Conservation (phyloP, 805 yeast genomes). For the Starmerella sirachaensis region DNA sequence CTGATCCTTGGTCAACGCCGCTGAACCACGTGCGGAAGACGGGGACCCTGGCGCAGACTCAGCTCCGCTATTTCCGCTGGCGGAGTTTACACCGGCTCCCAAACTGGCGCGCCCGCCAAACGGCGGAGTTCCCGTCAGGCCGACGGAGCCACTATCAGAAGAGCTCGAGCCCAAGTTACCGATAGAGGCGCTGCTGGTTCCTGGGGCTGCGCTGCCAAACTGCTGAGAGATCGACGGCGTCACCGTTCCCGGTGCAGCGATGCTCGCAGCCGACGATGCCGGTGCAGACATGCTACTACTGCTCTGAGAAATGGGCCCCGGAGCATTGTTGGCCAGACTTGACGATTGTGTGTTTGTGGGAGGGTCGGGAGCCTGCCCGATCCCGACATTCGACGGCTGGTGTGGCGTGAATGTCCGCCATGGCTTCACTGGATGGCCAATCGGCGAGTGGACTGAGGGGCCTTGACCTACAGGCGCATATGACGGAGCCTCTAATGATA, state of each 20-base stretch:
- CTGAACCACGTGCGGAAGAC: background rate
- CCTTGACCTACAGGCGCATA: slow-evolving; percentile 1
- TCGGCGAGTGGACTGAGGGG: slow-evolving; percentile 9
- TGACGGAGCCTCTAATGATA: slow-evolving; percentile 8
- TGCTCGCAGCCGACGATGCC: background rate
- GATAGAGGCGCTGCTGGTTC: no score
- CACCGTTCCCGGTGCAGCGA: background rate
- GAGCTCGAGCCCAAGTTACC: no score
- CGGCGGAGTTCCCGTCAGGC: no score
- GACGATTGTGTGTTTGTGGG: background rate
- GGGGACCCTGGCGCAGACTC: background rate
- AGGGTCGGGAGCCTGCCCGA: slow-evolving; percentile 18
- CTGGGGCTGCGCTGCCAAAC: no score
- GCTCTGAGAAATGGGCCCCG: no score
- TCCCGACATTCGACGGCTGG: slow-evolving; percentile 7
- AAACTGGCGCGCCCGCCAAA: no score
- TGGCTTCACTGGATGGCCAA: slow-evolving; percentile 14
- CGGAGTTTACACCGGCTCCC: no score
- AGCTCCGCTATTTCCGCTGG: no score
- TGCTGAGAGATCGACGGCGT: no score
- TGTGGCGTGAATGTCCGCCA: slow-evolving; percentile 18
- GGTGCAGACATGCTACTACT: background rate
- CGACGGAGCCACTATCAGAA: no score
- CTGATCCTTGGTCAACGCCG: background rate
- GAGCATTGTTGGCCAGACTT: background rate